Evolutionary conservation across 208 protist species (phyloP).

Genomic region (Entamoeba invadens): DNA sequence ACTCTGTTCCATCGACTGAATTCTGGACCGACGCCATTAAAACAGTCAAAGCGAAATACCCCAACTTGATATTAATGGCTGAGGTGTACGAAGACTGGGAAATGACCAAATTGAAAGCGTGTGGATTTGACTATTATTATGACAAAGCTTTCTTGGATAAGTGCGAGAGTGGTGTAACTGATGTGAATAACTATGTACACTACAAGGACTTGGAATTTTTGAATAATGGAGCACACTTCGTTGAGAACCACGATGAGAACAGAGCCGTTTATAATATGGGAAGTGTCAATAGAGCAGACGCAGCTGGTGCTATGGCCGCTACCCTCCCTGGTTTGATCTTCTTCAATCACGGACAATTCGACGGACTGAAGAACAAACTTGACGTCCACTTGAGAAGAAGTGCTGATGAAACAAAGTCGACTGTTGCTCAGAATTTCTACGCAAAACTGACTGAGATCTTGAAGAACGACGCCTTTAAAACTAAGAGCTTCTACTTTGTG

Average conservation of each 20-base stretch:
- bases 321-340: conserved; percentile 18
- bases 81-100: conserved; percentile 38
- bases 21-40: conserved; percentile 47
- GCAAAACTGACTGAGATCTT: neutral
- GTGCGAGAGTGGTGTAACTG: neutral
- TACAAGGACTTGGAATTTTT: conserved; percentile 8
- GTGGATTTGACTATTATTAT: conserved; percentile 54
- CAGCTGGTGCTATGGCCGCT: conserved; percentile 1
- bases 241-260: conserved; percentile 32
- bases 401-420: neutral
- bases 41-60: conserved; percentile 36
- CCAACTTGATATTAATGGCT: conserved; percentile 45
- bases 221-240: conserved; percentile 23
- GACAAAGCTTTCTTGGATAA: conserved; percentile 49
- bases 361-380: conserved; percentile 2
- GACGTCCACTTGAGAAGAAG: conserved; percentile 16
- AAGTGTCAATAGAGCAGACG: neutral
- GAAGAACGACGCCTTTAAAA: neutral
- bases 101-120: conserved; percentile 24
- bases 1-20: conserved; percentile 27
- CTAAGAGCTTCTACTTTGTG: neutral
- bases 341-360: conserved; percentile 7
- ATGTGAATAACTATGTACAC: neutral
- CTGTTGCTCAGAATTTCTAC: neutral
- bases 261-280: neutral